Evolutionary conservation across 148 eudicot species (phyloP), one percentile per base, ranked within the genome.

Genomic region (Polygonum aviculare): DNA sequence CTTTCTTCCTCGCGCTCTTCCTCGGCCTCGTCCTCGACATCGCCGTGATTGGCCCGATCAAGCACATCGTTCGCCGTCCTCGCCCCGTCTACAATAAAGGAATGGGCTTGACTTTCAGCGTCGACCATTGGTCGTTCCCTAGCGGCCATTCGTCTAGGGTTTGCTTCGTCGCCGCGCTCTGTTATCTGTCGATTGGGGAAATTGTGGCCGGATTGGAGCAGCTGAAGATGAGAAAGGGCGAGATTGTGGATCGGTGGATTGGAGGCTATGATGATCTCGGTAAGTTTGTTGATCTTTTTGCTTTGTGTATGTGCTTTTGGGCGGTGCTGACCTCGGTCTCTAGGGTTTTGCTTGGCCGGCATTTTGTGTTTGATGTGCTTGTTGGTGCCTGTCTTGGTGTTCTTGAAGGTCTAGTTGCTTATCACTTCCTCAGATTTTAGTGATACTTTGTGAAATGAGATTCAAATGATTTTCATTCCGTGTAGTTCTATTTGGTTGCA

Each of bases 51-150:
- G 98, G 96, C 21, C 75, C 75, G 62, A 71, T 83, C 80, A 93
- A 93, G 78, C 88, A 85, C 85, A 84, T 88, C 72, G 80, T 91
- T 41, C 84, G 85, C 63, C 91, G 98, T 5, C 89, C 91, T 12
- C 88, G 98, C 15, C 96, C 96, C 2, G 77, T 82, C 7, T 91
- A 93, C 79, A 93, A 91, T 78, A 79, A 83, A 31, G 78, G 77
- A 55, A 93, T 93, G 96, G 85, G 84, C 59, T 48, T 86, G 6
- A 81, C 92, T 0, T 82, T 93, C 67, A 76, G 90, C 50, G 93
- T 88, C 19, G 98, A 93, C 69, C 90, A 88, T 75, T 93, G 91
- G 90, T 93, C 98, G 12, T 93, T 91, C 73, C 98, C 98, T 2
- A 89, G 94, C 38, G 98, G 96, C 16, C 94, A 93, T 78, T 69